These are phyloP conservation scores for Apostasia shenzhenica DNA, from an alignment of 106 monocot genomes.

Conservation along the genomic window DNA sequence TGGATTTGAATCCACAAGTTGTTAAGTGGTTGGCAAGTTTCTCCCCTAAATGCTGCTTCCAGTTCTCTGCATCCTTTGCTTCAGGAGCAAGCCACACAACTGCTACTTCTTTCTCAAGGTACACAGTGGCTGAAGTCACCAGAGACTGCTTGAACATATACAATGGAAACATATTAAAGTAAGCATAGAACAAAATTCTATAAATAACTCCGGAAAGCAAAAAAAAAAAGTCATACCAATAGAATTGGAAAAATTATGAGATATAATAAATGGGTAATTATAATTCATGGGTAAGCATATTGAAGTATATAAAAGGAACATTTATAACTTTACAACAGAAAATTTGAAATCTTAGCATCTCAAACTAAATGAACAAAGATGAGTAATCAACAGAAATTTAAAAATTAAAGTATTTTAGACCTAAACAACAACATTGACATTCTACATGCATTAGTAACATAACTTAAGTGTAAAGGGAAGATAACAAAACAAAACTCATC, in stretches of 20 bases:
- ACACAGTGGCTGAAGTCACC: constrained; percentile 36
- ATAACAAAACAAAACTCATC: too few species aligned
- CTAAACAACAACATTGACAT: too few species aligned
- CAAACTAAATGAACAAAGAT: neutral
- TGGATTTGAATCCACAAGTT: constrained; percentile 51
- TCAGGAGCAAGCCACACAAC: constrained; percentile 33
- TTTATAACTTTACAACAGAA: too few species aligned
- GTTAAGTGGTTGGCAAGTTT: constrained; percentile 46
- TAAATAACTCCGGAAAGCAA: neutral
- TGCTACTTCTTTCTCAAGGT: constrained; percentile 33
- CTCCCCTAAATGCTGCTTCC: constrained; percentile 36
- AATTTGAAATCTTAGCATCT: too few species aligned
- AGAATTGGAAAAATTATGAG: neutral
- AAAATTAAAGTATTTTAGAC: too few species aligned
- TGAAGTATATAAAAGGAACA: too few species aligned
- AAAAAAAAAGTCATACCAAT: neutral
- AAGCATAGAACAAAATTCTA: too few species aligned
- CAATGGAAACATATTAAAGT: too few species aligned
- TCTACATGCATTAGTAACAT: too few species aligned
- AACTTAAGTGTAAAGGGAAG: too few species aligned
- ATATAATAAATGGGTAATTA: neutral
- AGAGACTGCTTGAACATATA: constrained; percentile 17
- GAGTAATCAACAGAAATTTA: neutral
- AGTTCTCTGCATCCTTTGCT: constrained; percentile 26
- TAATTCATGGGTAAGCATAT: neutral